Base-by-base conservation (phyloP, 768 basidiomycete genomes). In the Tulasnella sp. region DNA sequence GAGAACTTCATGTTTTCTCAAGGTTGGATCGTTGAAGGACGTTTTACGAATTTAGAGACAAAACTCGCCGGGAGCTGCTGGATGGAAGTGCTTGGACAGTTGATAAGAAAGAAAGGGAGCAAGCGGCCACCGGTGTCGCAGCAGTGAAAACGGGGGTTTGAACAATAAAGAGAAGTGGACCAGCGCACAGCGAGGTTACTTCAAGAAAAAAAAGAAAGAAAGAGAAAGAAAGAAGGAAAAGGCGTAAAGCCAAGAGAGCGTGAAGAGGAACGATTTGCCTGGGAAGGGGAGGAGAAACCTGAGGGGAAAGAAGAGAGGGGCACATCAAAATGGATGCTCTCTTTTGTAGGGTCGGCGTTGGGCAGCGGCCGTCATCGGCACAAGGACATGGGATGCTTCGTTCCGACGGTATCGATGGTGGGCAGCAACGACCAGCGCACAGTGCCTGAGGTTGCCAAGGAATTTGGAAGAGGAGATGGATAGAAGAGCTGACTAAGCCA, bases 221-320 rank as follows among this genome's bases (percentile, higher is more conserved):
- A 69, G 19, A 67, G 64, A 69, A 69, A 69, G 39, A 69, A 69
- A 31, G 68, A 69, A 37, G 17, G 68, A 69, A 69, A 15, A 69
- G 68, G 68, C 68, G 68, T 69, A 69, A 69, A 69, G 68, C 68
- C 68, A 69, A 69, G 68, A 69, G 68, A 69, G 68, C 36, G 52
- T 54, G 52, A 22, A 69, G 39, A 40, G 34, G 68, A n/a, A 31
- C 40, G 40, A 42, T 40, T 40, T 40, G 39, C 39, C 67, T 68
- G 67, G n/a, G 22, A 22, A 31, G 14, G 36, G 36, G 68, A 69
- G 68, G 68, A 40, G 34, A 40, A 36, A 69, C 68, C 68, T 36
- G 39, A 40, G 39, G 68, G 68, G 39, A 15, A 69, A 69, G 68
- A 69, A 69, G 68, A 40, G 68, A 69, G 68, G 34, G 7, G 15